Conservation (phyloP, 2,329 filamentous ascomycete species). For the Paraconiothyrium sp. region DNA sequence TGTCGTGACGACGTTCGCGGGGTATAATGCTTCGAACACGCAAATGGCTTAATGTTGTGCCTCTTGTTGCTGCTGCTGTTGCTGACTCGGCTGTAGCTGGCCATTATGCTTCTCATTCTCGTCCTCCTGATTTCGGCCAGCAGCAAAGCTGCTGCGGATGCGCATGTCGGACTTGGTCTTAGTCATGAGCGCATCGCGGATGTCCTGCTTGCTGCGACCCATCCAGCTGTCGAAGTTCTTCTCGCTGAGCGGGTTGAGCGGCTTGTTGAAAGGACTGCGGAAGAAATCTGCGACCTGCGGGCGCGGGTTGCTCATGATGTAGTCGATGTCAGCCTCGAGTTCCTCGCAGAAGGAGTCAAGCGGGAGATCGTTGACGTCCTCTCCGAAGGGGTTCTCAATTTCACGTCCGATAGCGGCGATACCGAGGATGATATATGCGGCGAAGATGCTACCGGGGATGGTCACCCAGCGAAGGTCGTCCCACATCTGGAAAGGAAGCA, state of each 20-base stretch:
- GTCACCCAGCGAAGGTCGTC: slow-evolving; percentile 73
- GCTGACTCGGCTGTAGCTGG: slow-evolving; percentile 20
- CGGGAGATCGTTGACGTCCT: slow-evolving; percentile 78
- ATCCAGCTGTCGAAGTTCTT: slow-evolving; percentile 53
- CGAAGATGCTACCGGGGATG: slow-evolving; percentile 77
- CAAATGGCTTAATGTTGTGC: not conserved
- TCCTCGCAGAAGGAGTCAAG: slow-evolving; percentile 78
- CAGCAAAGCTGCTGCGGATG: slow-evolving; percentile 42
- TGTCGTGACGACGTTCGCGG: not conserved
- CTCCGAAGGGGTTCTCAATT: slow-evolving; percentile 86
- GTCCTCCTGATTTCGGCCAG: slow-evolving; percentile 30
- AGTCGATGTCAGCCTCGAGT: slow-evolving; percentile 76
- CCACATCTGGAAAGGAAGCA: slow-evolving; percentile 83
- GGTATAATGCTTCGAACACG: not conserved
- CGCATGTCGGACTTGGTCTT: slow-evolving; percentile 52
- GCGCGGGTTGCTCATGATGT: slow-evolving; percentile 69
- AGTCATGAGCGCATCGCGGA: slow-evolving; percentile 55
- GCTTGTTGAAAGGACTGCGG: slow-evolving; percentile 58
- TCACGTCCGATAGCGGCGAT: slow-evolving; percentile 80
- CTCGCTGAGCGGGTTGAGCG: slow-evolving; percentile 65
- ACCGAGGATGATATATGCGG: slow-evolving; percentile 85
- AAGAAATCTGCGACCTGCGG: slow-evolving; percentile 65
- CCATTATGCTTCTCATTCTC: slow-evolving; percentile 38
- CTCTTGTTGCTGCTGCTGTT: slow-evolving; percentile 14
- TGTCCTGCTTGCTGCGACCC: slow-evolving; percentile 49